phyloP scores from a whole-genome alignment of 345 rosid species.

The Arabis alpina region DNA sequence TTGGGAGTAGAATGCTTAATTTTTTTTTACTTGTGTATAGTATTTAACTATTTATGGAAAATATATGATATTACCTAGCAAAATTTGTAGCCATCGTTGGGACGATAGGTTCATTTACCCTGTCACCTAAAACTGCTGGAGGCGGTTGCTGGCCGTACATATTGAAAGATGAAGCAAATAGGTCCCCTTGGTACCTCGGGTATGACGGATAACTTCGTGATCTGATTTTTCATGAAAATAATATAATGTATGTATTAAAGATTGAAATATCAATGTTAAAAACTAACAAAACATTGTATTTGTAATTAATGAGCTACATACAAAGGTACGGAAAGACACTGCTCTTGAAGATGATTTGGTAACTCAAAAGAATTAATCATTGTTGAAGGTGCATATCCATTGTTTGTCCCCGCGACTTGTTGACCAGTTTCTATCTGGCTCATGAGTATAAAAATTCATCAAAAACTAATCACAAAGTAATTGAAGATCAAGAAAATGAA shows the following conservation, averaged over 20 bases:
- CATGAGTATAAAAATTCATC: slow-evolving; percentile 3
- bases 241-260: neutral
- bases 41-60: neutral
- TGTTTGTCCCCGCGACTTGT: neutral
- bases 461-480: neutral
- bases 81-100: slow-evolving; percentile 3
- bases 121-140: neutral
- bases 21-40: too few relatives aligned
- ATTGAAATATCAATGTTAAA: neutral
- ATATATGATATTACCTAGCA: slow-evolving; percentile 12
- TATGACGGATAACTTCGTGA: neutral
- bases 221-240: slow-evolving; percentile 22
- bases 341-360: slow-evolving; percentile 17
- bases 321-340: slow-evolving; percentile 1
- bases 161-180: slow-evolving; percentile 10
- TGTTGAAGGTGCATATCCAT: slow-evolving; percentile 9
- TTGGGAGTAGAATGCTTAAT: too few relatives aligned
- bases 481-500: neutral
- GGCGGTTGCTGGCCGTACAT: slow-evolving; percentile 3
- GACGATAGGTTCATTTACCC: neutral
- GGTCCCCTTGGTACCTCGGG: slow-evolving; percentile 2
- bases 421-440: slow-evolving; percentile 7
- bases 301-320: slow-evolving; percentile 13
- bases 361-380: slow-evolving; percentile 16
- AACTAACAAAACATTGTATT: neutral